A percentile compares a stretch with the other conserved stretches of the same genome.
These are phyloP conservation scores for Coriaria nepalensis DNA, from an alignment of 306 rosid species.

Conservation along the genomic window DNA sequence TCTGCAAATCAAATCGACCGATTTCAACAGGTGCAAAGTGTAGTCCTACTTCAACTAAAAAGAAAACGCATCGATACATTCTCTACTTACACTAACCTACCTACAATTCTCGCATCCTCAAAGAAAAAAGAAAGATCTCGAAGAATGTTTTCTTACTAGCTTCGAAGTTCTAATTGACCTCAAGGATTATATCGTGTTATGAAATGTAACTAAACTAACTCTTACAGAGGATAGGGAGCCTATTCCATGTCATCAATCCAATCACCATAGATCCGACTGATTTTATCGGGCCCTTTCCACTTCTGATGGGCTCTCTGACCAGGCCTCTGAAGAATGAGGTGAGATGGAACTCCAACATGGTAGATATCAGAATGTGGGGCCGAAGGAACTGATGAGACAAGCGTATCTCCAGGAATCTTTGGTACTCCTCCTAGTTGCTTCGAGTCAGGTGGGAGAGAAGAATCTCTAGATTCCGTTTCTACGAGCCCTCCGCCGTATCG, in stretches of 20 bases:
- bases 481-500: conserved; percentile 81
- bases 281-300: conserved; percentile 99
- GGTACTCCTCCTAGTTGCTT: conserved; percentile 57
- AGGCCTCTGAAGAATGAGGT: conserved; percentile 63
- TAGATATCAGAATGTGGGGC: conserved; percentile 65
- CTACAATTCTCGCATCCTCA: no score
- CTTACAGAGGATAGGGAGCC: background rate
- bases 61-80: no score
- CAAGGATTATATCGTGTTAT: no score
- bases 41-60: no score
- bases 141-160: no score
- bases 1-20: no score
- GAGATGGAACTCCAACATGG: conserved; percentile 73
- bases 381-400: conserved; percentile 47
- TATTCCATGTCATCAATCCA: conserved; percentile 93
- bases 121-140: no score
- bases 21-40: no score
- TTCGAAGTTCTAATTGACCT: no score
- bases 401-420: conserved; percentile 46
- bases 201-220: conserved; percentile 1
- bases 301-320: conserved; percentile 89
- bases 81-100: no score
- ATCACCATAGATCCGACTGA: conserved; percentile 96
- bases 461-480: conserved; percentile 72
- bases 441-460: conserved; percentile 35